These are phyloP conservation scores for Penicillium ucsense DNA, from an alignment of 495 filamentous ascomycete species.

Conservation along the genomic window DNA sequence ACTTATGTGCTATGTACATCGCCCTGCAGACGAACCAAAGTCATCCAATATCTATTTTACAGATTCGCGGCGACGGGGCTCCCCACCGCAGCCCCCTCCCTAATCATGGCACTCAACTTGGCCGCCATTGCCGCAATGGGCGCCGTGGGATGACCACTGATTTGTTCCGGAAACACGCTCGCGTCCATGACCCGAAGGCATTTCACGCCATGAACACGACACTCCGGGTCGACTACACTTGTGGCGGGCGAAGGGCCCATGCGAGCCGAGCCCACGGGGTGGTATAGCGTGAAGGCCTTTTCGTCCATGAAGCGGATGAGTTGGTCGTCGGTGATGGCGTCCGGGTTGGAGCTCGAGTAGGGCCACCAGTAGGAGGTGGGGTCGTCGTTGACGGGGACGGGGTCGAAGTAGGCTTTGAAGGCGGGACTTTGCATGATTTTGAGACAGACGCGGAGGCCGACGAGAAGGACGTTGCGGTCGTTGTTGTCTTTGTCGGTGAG, in stretches of 20 bases:
- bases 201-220: conserved; percentile 39
- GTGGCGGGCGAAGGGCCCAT: conserved; percentile 10
- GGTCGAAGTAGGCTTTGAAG: conserved; percentile 11
- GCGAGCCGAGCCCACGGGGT: conserved; percentile 17
- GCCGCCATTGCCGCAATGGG: conserved; percentile 15
- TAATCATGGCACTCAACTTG: conserved; percentile 14
- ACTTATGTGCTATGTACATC: too few species aligned
- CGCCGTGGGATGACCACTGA: conserved; percentile 15
- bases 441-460: conserved; percentile 11
- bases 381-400: conserved; percentile 9
- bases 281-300: conserved; percentile 18
- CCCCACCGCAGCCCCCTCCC: neutral
- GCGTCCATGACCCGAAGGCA: conserved; percentile 37
- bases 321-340: conserved; percentile 15
- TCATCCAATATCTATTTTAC: neutral
- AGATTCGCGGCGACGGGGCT: neutral
- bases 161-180: conserved; percentile 18
- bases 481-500: conserved; percentile 11
- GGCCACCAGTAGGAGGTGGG: conserved; percentile 17
- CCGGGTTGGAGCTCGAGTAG: conserved; percentile 14
- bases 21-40: too few species aligned
- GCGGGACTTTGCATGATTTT: conserved; percentile 10
- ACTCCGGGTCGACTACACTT: conserved; percentile 39
- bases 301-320: conserved; percentile 14
- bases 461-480: conserved; percentile 11